Base-by-base conservation (phyloP, 1,139 yeast species). In the Candida sanyaensis region DNA sequence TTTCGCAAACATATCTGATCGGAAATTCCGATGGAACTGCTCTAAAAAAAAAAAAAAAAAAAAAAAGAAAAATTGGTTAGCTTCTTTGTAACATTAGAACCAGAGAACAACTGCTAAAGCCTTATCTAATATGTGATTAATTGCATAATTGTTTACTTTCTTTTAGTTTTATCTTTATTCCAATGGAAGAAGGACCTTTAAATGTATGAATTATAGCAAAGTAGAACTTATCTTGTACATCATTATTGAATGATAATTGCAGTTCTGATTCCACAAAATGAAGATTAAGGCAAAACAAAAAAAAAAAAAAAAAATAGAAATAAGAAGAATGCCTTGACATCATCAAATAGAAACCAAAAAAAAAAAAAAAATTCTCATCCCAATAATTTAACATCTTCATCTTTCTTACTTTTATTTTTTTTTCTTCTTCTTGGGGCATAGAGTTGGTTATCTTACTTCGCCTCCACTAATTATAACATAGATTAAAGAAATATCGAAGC, bases 351-450 rank as follows among this genome's bases (percentile, higher is more conserved):
- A 6, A 26, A 26, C 28, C 28, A 36, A 21, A 33, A n/a, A 44
- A 28, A 40, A 36, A 40, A 36, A 33, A n/a, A n/a, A 21, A 40
- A n/a, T 23, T 31, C 42, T 29, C 37, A 17, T 37, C 17, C 13
- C 21, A 17, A 17, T 2, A 17, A 3, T 17, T 17, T 17, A 3
- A 17, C 21, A 17, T 17, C 21, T 3, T 2, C 21, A 17, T 2
- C 21, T 17, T 17, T 17, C 21, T 17, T 17, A 17, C 21, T 37
- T 37, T 39, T 26, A 2, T n/a, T 42, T 42, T 42, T 42, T 40
- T 30, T 44, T 46, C 32, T 49, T 49, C 41, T 49, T 47, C 47
- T 50, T 47, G 55, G 56, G 44, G 43, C 23, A 34, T 34, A 24
- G 54, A 42, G 47, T 47, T 49, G 46, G 26, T 6, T 11, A 27